These are phyloP conservation scores for Xanthoparmelia taractica DNA, from an alignment of 495 filamentous ascomycete species.

Conservation along the genomic window DNA sequence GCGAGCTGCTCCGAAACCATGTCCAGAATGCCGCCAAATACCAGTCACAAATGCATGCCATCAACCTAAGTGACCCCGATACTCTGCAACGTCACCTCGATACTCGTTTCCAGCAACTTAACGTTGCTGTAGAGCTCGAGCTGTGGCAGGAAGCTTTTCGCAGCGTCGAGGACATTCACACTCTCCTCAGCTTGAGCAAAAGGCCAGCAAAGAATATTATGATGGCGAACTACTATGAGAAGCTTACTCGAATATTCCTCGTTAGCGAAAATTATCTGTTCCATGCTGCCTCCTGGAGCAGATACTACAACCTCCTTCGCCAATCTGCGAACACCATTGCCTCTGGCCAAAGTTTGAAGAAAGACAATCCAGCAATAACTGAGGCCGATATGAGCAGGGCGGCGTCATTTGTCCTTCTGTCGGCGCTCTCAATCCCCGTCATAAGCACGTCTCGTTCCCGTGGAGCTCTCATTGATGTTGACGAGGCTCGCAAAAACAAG, in stretches of 20 bases:
- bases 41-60: constrained; percentile 96
- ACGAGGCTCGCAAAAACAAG: constrained; percentile 97
- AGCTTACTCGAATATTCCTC: constrained; percentile 94
- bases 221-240: constrained; percentile 99
- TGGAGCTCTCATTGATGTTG: constrained; percentile 90
- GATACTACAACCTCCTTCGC: constrained; percentile 93
- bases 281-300: constrained; percentile 93
- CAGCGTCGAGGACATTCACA: constrained; percentile 98
- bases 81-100: constrained; percentile 95
- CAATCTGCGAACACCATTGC: constrained; percentile 81
- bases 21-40: constrained; percentile 99
- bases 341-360: constrained; percentile 74
- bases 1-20: constrained; percentile 96
- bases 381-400: constrained; percentile 82
- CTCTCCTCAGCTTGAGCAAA: constrained; percentile 97
- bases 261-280: constrained; percentile 99
- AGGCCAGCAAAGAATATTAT: constrained; percentile 98
- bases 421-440: constrained; percentile 91
- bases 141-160: constrained; percentile 99
- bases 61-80: constrained; percentile 95
- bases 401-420: constrained; percentile 92
- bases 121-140: constrained; percentile 95
- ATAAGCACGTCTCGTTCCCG: constrained; percentile 97
- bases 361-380: constrained; percentile 84
- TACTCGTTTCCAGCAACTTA: constrained; percentile 96